Base-by-base conservation (phyloP, 2,329 filamentous ascomycete species). In the Acarospora socialis region DNA sequence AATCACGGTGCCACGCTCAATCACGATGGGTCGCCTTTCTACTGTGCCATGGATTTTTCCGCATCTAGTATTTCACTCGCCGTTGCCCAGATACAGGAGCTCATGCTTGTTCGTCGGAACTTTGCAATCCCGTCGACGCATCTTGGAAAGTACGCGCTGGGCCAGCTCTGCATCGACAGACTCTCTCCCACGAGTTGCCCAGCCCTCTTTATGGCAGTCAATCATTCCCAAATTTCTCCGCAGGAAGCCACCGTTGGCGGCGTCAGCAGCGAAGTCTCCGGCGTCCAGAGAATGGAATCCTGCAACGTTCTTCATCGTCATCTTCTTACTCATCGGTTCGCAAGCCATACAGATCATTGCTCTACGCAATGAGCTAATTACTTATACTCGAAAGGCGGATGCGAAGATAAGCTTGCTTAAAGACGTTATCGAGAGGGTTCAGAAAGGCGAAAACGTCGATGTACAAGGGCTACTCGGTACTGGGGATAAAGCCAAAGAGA, bases 321-420 rank as follows among this genome's bases (percentile, higher is more conserved):
- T 87, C 41, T 84, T 84, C 48, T 63, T 84, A 23, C 67, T 95
- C 41, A 87, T 95, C 42, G 92, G 92, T 3, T 93, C 83, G 39
- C 92, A 94, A 66, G 81, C 87, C 9, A 94, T 98, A 46, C 81
- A 94, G 47, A 81, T 90, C 66, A 77, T 98, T 48, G 67, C 75
- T 21, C 54, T 95, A 46, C 78, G 77, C 46, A 81, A 80, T 45
- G 77, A 86, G 30, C 79, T 76, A 48, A 65, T 68, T 19, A 72
- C 75, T 7, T 86, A 80, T 46, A 72, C 66, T 48, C 73, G 86
- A 30, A 73, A 75, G 43, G 77, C 84, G 4, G 81, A 93, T 44
- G 74, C 81, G 5, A 78, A 81, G 50, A 80, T 98, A 40, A 69
- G 66, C 3, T 50, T 83, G 18, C 56, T 98, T 37, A 70, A 71